phyloP scores from a whole-genome alignment of 148 eudicot genomes.

The Salicornia ramosissima region DNA sequence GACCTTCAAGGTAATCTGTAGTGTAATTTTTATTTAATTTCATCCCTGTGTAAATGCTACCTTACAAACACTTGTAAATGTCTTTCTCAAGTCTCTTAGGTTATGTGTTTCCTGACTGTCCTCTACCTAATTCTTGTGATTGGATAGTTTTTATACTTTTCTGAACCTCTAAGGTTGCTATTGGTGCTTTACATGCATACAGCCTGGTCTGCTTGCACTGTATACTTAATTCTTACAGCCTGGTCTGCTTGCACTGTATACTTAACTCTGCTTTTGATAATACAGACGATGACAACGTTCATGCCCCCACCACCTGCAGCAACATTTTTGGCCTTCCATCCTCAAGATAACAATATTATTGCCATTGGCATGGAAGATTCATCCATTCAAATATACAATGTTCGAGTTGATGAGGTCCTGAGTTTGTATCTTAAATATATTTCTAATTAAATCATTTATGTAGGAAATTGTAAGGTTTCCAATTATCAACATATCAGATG shows the following conservation, averaged over 20 bases:
- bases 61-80: background rate
- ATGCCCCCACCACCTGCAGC: constrained; percentile 94
- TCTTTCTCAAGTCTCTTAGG: background rate
- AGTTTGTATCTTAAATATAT: constrained; percentile 1
- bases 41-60: background rate
- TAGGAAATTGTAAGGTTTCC: background rate
- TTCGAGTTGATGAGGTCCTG: constrained; percentile 73
- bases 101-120: too few species aligned
- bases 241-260: background rate
- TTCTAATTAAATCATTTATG: background rate
- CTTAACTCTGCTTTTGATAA: constrained; percentile 16
- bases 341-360: constrained; percentile 82
- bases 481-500: constrained; percentile 1
- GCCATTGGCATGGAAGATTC: constrained; percentile 95
- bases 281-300: constrained; percentile 87
- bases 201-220: too few species aligned
- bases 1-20: constrained; percentile 64
- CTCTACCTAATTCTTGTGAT: too few species aligned
- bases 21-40: background rate
- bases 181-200: too few species aligned
- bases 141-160: too few species aligned
- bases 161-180: too few species aligned
- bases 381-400: constrained; percentile 77
- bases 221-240: background rate
- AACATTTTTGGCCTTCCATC: constrained; percentile 84